Base-by-base conservation (phyloP, 2,329 filamentous ascomycete genomes). In the Myriangium duriaei region DNA sequence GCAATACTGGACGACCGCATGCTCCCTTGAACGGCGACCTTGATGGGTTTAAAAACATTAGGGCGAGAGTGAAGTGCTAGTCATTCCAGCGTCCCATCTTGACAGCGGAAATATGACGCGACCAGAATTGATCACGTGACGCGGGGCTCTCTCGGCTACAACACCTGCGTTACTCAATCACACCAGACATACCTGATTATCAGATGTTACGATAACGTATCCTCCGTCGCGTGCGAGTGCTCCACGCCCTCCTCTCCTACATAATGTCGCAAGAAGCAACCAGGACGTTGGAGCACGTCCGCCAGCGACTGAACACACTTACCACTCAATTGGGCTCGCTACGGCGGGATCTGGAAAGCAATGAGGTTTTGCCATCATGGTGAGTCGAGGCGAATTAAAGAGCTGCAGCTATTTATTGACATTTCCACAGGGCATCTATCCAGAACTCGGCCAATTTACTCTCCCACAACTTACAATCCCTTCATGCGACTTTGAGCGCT, bases 401-500 rank as follows among this genome's bases (percentile, higher is more conserved):
- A n/a, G n/a, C 21, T 7, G 21, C 21, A 26, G 21, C 7, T 7
- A 7, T n/a, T 7, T n/a, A 39, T 31, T 37, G 28, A 33, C 34
- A 28, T 32, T 31, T 15, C 17, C 21, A 35, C 33, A 56, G 54
- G 54, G 47, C 52, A 12, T 45, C 45, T 16, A 46, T 56, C 17
- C 52, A 55, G 37, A 45, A 46, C 41, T 47, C 49, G 11, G 43
- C 50, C n/a, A 45, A 46, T 14, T 42, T 46, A 4, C 41, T 55
- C 17, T 47, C 48, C n/a, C 71, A 71, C 47, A 82, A 82, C 55
- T 71, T 91, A 28, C 63, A 70, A 44, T 74, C 72, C 15, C 68
- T 88, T 42, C 72, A 78, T 41, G 68, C 76, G 28, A 71, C 76
- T 49, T 65, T 84, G 32, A 67, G 67, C 45, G 71, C 78, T 38